Base-by-base conservation (phyloP, 805 yeast species). In the Metschnikowia proteae region DNA sequence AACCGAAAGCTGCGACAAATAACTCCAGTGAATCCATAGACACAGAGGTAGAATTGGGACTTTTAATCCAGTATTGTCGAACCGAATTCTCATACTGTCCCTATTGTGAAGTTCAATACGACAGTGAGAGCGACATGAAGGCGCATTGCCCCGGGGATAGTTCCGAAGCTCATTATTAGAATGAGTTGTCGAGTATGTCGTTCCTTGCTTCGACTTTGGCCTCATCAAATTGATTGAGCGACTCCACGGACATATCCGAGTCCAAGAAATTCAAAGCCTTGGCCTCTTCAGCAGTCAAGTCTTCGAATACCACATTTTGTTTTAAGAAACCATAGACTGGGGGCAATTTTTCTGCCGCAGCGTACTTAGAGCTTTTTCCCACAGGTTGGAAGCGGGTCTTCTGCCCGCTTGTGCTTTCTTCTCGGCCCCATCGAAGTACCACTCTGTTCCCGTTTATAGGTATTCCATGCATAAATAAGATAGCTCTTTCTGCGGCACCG, bases 401-500 rank as follows among this genome's bases (percentile, higher is more conserved):
- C 4, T 49, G 55, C n/a, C 48, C 42, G 10, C 36, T 13, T 13
- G 44, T 44, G 5, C 43, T 44, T 22, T 58, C 61, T 30, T 51
- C 53, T 44, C 60, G 43, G 5, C 71, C 73, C 76, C 75, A 71
- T 9, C 60, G 53, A 3, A 70, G 56, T 9, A 47, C 48, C 10
- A 71, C 38, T 17, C 65, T 51, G 45, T 66, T 57, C 11, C 62
- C 73, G 47, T 64, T 62, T 4, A 70, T 58, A 13, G 49, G 50
- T 7, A 56, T 32, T 0, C 73, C 73, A 50, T 68, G 61, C 59
- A 68, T 51, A 35, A 58, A 58, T 8, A 68, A 38, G n/a, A 73
- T 43, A 1, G 78, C 77, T 5, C 53, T 39, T 48, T 72, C 75
- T 1, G 78, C 76, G 5, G 68, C 59, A 5, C 60, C 51, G 28